These are phyloP conservation scores for Boletus sp. DNA, from an alignment of 768 basidiomycete genomes.

Conservation along the genomic window DNA sequence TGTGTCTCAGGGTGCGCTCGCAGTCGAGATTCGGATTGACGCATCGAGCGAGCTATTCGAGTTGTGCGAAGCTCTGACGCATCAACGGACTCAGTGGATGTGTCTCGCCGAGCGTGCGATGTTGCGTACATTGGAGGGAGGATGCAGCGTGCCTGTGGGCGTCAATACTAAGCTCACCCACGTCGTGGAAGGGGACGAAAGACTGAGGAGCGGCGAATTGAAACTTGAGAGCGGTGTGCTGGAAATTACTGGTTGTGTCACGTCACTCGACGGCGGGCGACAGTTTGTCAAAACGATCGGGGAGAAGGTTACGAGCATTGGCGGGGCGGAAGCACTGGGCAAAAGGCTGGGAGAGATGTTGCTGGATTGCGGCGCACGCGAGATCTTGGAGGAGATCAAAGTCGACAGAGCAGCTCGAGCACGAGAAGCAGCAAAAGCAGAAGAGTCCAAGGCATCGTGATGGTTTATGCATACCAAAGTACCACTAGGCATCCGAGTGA, in stretches of 20 bases:
- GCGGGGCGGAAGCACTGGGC: conserved; percentile 71
- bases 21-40: conserved; percentile 73
- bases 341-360: conserved; percentile 59
- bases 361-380: conserved; percentile 66
- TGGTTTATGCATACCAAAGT: background rate
- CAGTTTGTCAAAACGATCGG: conserved; percentile 68
- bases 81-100: conserved; percentile 72
- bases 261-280: conserved; percentile 66
- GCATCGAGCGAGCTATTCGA: conserved; percentile 56
- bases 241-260: conserved; percentile 77
- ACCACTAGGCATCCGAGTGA: background rate
- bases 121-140: conserved; percentile 88
- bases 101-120: conserved; percentile 86
- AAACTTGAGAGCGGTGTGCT: conserved; percentile 40
- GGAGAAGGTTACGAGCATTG: conserved; percentile 45
- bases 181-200: conserved; percentile 29
- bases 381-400: conserved; percentile 83
- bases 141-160: conserved; percentile 96
- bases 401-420: conserved; percentile 53
- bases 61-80: conserved; percentile 65
- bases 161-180: conserved; percentile 52
- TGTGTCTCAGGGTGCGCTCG: conserved; percentile 93
- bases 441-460: conserved; percentile 14
- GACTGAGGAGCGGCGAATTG: conserved; percentile 29
- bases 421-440: conserved; percentile 37